These are phyloP conservation scores for Zalaria obscura DNA, from an alignment of 2,329 filamentous ascomycete genomes.

Conservation along the genomic window DNA sequence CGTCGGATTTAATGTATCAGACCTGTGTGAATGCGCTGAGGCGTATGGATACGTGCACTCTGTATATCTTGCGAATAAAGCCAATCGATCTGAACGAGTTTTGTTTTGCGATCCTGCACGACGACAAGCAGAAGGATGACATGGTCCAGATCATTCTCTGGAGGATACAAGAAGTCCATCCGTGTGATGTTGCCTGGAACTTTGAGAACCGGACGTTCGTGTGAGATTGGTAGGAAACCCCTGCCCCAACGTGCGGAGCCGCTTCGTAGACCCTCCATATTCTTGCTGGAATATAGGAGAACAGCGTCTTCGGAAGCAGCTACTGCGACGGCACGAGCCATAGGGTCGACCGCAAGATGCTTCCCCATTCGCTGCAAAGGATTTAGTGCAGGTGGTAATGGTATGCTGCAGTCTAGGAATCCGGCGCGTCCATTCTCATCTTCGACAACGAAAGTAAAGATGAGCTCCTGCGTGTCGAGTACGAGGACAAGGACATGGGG, in stretches of 20 bases:
- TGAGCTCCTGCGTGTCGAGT: constrained; percentile 55
- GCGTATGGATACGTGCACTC: not conserved
- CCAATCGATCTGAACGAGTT: constrained; percentile 20
- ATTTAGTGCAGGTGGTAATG: constrained; percentile 42
- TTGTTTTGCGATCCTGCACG: constrained; percentile 26
- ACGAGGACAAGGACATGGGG: constrained; percentile 72
- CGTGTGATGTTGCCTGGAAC: constrained; percentile 66
- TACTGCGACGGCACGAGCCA: constrained; percentile 49
- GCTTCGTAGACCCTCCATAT: not conserved
- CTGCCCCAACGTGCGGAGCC: not conserved
- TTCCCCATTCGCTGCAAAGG: constrained; percentile 43
- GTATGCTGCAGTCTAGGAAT: constrained; percentile 47
- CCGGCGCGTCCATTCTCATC: constrained; percentile 30
- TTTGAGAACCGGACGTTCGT: constrained; percentile 25
- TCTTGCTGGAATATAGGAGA: constrained; percentile 54
- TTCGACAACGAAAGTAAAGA: constrained; percentile 59
- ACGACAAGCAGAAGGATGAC: constrained; percentile 62
- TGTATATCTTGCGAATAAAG: constrained; percentile 3
- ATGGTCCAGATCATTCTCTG: constrained; percentile 45
- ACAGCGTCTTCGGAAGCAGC: constrained; percentile 58
- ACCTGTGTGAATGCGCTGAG: constrained; percentile 1
- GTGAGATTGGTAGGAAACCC: constrained; percentile 37
- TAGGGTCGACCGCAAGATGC: constrained; percentile 65
- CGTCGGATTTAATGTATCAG: not conserved
- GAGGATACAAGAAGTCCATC: constrained; percentile 73